Percentiles rank a stretch among this genome's conserved stretches.
Conservation (phyloP, 1,284 basidiomycete species). For the Tilletia caries region DNA sequence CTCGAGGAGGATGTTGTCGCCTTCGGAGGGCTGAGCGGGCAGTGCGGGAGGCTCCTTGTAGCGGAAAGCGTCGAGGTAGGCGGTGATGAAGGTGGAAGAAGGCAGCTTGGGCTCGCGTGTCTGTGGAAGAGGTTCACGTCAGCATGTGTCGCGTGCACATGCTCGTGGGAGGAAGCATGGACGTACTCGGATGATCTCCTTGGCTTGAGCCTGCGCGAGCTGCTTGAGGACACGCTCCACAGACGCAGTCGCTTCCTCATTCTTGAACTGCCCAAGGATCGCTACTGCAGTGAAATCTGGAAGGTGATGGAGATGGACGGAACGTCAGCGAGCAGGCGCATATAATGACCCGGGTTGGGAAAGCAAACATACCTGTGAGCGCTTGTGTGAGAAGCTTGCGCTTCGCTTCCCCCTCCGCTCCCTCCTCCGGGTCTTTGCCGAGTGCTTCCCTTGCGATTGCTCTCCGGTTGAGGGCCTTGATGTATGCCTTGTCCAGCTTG, state of each 20-base stretch:
- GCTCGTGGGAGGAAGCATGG: slow-evolving; percentile 24
- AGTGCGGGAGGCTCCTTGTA: slow-evolving; percentile 69
- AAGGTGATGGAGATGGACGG: too few species aligned
- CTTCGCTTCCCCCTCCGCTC: slow-evolving; percentile 38
- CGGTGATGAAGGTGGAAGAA: slow-evolving; percentile 86
- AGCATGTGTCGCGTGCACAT: slow-evolving; percentile 37
- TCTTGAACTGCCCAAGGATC: slow-evolving; percentile 87
- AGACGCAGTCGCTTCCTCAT: slow-evolving; percentile 71
- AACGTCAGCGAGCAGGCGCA: not conserved
- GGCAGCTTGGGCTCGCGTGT: slow-evolving; percentile 79
- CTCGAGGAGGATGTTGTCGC: slow-evolving; percentile 77
- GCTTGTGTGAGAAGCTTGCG: slow-evolving; percentile 31
- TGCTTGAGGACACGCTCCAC: slow-evolving; percentile 91
- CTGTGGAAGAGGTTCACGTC: slow-evolving; percentile 48
- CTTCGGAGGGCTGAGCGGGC: slow-evolving; percentile 71
- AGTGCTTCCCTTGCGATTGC: slow-evolving; percentile 80
- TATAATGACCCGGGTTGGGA: not conserved
- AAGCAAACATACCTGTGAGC: not conserved
- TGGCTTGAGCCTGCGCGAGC: slow-evolving; percentile 70
- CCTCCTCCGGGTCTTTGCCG: slow-evolving; percentile 66
- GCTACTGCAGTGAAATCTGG: slow-evolving; percentile 88
- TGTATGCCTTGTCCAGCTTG: slow-evolving; percentile 76
- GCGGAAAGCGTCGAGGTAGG: slow-evolving; percentile 96
- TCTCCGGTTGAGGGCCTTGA: slow-evolving; percentile 92
- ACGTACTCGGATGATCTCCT: slow-evolving; percentile 62